Base-by-base conservation (phyloP, 2,329 filamentous ascomycete species). In the Alternaria metachromatica region DNA sequence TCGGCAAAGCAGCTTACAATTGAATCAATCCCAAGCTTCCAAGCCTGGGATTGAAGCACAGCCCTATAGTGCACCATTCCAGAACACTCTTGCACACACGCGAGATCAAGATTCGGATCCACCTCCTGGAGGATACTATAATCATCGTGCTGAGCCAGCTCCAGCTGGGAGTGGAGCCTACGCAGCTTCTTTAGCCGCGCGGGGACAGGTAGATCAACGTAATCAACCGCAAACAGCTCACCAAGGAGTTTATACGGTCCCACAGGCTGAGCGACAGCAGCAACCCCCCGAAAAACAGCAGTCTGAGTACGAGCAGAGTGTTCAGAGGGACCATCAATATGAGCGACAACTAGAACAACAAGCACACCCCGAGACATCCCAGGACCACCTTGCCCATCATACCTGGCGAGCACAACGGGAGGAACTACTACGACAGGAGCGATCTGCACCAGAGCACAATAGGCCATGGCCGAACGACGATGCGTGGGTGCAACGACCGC, bases 41-140 rank as follows among this genome's bases (percentile, higher is more conserved):
- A 55, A 45, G n/a, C 33, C 50, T 13, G 55, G 43, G 33, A 57
- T 63, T 23, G 58, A 37, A 12, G 51, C 53, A 30, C 55, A 63
- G 43, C 20, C 21, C 33, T 28, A 48, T 61, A 41, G 48, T 33
- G 23, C 43, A 12, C 58, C 56, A 5, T 41, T 43, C n/a, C 66
- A 67, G 49, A 65, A 68, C 13, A 18, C 25, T 45, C 37, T 58
- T 51, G 54, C 57, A 6, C 53, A 62, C 44, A 26, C 43, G 46
- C 63, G 54, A 44, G 67, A 70, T 57, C 45, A 25, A 48, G 53
- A 55, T 37, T 64, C 58, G 41, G 63, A 58, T 13, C 63, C 65
- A 46, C 68, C 69, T 45, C 55, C 65, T 9, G 71, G 62, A 44
- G 72, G 71, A n/a, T 75, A 75, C 50, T 76, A 73, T 53, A 68